Evolutionary conservation across 768 basidiomycete genomes (phyloP).

Genomic region (Gymnopilus junonius): DNA sequence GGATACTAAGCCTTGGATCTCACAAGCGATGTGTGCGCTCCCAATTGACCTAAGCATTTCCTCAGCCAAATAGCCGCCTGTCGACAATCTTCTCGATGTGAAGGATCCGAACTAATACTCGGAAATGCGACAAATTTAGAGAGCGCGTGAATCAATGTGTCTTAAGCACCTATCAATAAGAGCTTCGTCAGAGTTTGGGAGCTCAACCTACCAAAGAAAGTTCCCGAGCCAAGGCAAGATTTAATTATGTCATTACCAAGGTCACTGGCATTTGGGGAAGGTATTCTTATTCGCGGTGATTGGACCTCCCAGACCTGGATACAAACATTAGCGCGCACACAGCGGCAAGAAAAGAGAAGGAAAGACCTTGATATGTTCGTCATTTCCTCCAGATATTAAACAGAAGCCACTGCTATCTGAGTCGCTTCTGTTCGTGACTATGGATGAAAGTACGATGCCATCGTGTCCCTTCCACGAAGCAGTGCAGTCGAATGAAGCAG

Average conservation of each 20-base stretch:
- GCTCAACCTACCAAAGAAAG: slow-evolving; percentile 27
- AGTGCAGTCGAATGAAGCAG: slow-evolving; percentile 82
- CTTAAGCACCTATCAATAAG: slow-evolving; percentile 34
- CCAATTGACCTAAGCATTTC: slow-evolving; percentile 86
- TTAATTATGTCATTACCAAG: slow-evolving; percentile 14
- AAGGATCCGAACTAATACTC: slow-evolving; percentile 74
- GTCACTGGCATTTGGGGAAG: slow-evolving; percentile 16
- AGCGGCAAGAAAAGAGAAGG: not conserved
- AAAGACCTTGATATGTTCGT: slow-evolving; percentile 79
- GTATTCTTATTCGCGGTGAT: slow-evolving; percentile 30
- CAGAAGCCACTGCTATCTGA: slow-evolving; percentile 35
- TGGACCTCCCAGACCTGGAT: slow-evolving; percentile 59
- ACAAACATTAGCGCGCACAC: not conserved
- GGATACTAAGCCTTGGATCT: slow-evolving; percentile 21
- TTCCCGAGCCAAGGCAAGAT: slow-evolving; percentile 26
- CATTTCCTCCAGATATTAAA: slow-evolving; percentile 83
- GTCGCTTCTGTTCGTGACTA: slow-evolving; percentile 47
- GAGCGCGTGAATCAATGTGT: slow-evolving; percentile 78
- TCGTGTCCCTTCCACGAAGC: slow-evolving; percentile 83
- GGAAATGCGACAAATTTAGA: slow-evolving; percentile 88
- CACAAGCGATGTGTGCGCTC: slow-evolving; percentile 80
- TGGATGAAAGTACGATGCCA: slow-evolving; percentile 83
- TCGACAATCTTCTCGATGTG: slow-evolving; percentile 83
- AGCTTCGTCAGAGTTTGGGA: not conserved
- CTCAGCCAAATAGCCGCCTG: slow-evolving; percentile 94